Conservation (phyloP, 495 filamentous ascomycete genomes). For the Lophium mytilinum region DNA sequence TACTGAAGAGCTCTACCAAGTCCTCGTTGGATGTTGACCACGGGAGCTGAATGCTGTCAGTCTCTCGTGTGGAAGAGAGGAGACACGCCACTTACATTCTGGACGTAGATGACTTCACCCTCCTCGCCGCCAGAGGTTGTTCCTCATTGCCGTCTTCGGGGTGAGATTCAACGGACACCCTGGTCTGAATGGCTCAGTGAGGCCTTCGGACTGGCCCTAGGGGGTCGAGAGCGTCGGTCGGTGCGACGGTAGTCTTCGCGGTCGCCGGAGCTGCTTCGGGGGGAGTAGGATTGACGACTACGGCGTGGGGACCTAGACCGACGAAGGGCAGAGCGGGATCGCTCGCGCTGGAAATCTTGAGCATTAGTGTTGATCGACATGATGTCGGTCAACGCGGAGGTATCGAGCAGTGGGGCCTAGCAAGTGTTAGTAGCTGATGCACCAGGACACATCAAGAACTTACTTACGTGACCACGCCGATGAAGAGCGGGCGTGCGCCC, state of each 20-base stretch:
- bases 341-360: constrained; percentile 64
- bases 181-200: constrained; percentile 70
- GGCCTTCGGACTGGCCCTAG: constrained; percentile 59
- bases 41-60: constrained; percentile 57
- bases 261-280: constrained; percentile 86
- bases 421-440: too few species aligned
- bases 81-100: constrained; percentile 66
- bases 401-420: too few species aligned
- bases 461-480: too few species aligned
- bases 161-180: constrained; percentile 49
- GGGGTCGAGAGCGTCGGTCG: constrained; percentile 61
- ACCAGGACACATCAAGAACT: constrained; percentile 28
- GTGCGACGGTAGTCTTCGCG: constrained; percentile 79
- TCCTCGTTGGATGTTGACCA: constrained; percentile 99
- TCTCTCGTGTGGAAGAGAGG: not conserved
- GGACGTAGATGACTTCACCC: constrained; percentile 81
- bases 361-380: constrained; percentile 23
- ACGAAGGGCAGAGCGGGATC: constrained; percentile 86
- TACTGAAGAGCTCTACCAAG: constrained; percentile 89
- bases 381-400: too few species aligned
- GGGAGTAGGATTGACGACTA: constrained; percentile 80
- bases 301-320: constrained; percentile 72
- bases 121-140: constrained; percentile 77
- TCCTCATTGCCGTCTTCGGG: too few species aligned
- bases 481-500: too few species aligned